Conservation (phyloP, 1,284 basidiomycete genomes). For the Ceratobasidium sp. region DNA sequence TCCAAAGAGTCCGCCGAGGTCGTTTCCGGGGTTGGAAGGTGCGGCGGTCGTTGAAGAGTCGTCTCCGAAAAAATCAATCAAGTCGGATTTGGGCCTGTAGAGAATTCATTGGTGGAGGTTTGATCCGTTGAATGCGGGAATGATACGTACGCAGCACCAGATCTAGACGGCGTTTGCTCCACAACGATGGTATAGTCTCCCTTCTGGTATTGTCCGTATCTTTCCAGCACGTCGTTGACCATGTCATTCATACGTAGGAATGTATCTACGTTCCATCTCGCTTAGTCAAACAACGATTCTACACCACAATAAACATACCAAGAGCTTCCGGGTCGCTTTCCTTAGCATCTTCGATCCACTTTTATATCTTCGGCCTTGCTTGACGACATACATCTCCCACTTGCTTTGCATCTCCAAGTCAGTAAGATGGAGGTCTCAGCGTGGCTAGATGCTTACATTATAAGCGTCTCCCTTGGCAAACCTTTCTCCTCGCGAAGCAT, state of each 20-base stretch:
- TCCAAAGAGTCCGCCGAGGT: slow-evolving; percentile 72
- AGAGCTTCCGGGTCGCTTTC: slow-evolving; percentile 89
- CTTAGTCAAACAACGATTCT: neutral
- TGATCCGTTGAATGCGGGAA: neutral
- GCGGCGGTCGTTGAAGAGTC: slow-evolving; percentile 51
- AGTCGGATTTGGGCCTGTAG: slow-evolving; percentile 61
- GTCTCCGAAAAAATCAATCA: slow-evolving; percentile 81
- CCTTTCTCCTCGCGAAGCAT: slow-evolving; percentile 74
- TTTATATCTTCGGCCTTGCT: slow-evolving; percentile 95
- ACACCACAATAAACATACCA: slow-evolving; percentile 65
- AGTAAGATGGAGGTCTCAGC: slow-evolving; percentile 25
- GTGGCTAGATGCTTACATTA: slow-evolving; percentile 70
- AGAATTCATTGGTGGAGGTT: slow-evolving; percentile 50
- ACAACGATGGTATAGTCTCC: slow-evolving; percentile 83
- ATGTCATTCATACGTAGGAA: slow-evolving; percentile 97
- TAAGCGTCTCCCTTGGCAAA: slow-evolving; percentile 94
- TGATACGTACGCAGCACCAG: slow-evolving; percentile 61
- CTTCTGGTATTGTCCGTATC: slow-evolving; percentile 92
- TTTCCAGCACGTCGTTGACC: slow-evolving; percentile 91
- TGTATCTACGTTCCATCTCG: slow-evolving; percentile 71
- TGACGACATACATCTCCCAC: slow-evolving; percentile 86
- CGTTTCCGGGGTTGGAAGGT: slow-evolving; percentile 60
- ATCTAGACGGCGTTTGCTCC: slow-evolving; percentile 71
- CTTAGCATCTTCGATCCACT: slow-evolving; percentile 96
- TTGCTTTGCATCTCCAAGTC: slow-evolving; percentile 71